Percentiles rank a stretch among this genome's conserved stretches.
These are phyloP conservation scores for Huntiella bhutanensis DNA, from an alignment of 2,329 filamentous ascomycete species.

Conservation along the genomic window DNA sequence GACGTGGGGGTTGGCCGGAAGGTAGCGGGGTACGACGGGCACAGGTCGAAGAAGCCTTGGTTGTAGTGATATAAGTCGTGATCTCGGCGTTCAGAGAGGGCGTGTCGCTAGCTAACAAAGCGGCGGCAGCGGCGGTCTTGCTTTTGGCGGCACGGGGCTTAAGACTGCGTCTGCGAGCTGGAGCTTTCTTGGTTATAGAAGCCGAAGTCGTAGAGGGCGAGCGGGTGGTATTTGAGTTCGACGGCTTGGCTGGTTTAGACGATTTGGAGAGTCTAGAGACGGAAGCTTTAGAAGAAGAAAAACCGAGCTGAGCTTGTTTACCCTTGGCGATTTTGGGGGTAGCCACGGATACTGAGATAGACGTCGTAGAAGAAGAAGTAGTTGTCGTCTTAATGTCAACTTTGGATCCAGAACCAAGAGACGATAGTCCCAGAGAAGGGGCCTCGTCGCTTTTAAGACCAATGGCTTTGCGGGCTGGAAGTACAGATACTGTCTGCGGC, in stretches of 20 bases:
- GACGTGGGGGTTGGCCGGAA: constrained; percentile 1
- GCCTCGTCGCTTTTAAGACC: constrained; percentile 9
- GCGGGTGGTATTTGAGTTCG: not conserved
- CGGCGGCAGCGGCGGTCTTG: constrained; percentile 4
- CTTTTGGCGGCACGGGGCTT: constrained; percentile 9
- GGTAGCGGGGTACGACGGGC: constrained; percentile 1
- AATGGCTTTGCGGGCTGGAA: not conserved
- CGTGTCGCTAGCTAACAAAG: not conserved
- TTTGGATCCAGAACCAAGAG: constrained; percentile 3
- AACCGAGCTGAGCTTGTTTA: constrained; percentile 9
- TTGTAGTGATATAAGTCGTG: constrained; percentile 8
- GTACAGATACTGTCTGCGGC: not conserved
- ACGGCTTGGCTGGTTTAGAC: not conserved
- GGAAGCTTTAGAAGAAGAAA: constrained; percentile 8
- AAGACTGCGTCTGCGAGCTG: constrained; percentile 5
- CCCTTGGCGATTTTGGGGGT: not conserved
- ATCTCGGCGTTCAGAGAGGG: constrained; percentile 4
- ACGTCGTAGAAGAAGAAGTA: not conserved
- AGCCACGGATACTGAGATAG: not conserved
- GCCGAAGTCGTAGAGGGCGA: not conserved
- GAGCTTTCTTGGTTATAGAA: constrained; percentile 1
- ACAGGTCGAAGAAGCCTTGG: constrained; percentile 7
- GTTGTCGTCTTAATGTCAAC: not conserved
- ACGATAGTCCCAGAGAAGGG: not conserved
- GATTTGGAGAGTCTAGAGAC: constrained; percentile 2